Evolutionary conservation across 75 land plant species (phyloP).

Genomic region (Sequoiadendron giganteum): DNA sequence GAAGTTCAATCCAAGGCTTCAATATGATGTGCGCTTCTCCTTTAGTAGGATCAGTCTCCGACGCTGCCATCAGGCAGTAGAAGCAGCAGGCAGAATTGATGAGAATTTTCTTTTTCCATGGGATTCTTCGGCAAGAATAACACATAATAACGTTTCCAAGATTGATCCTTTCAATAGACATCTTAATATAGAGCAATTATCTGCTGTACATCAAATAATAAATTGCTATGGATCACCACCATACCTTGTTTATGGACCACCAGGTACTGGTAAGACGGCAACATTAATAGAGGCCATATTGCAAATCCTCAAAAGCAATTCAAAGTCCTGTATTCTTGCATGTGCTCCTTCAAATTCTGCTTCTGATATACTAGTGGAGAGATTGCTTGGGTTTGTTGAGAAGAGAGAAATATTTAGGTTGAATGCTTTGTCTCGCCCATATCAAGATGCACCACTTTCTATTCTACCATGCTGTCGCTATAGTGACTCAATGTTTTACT

Average conservation of each 20-base stretch:
- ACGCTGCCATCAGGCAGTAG: conserved; percentile 66
- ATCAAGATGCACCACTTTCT: conserved; percentile 52
- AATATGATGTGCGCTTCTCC: conserved; percentile 59
- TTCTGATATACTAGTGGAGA: conserved; percentile 67
- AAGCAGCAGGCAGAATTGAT: conserved; percentile 36
- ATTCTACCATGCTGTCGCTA: conserved; percentile 42
- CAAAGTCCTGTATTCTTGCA: conserved; percentile 51
- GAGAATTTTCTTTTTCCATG: conserved; percentile 56
- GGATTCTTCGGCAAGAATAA: conserved; percentile 15
- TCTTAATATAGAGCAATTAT: conserved; percentile 71
- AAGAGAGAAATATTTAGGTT: conserved; percentile 66
- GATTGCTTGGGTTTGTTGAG: conserved; percentile 31
- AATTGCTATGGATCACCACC: conserved; percentile 80
- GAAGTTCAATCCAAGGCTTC: conserved; percentile 24
- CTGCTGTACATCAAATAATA: conserved; percentile 65
- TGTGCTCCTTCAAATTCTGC: conserved; percentile 94
- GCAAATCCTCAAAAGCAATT: conserved; percentile 47
- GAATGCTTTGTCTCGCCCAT: conserved; percentile 70
- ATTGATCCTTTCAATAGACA: conserved; percentile 41
- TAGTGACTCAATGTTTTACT: conserved; percentile 45
- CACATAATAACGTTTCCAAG: conserved; percentile 9
- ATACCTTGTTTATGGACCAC: conserved; percentile 84
- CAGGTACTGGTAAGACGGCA: conserved; percentile 89
- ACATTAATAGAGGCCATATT: conserved; percentile 87
- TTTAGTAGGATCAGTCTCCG: conserved; percentile 64